A percentile compares a stretch with the other conserved stretches of the same genome.
phyloP scores from a whole-genome alignment of 2,329 filamentous ascomycete species.

The Phymatotrichopsis omnivora region DNA sequence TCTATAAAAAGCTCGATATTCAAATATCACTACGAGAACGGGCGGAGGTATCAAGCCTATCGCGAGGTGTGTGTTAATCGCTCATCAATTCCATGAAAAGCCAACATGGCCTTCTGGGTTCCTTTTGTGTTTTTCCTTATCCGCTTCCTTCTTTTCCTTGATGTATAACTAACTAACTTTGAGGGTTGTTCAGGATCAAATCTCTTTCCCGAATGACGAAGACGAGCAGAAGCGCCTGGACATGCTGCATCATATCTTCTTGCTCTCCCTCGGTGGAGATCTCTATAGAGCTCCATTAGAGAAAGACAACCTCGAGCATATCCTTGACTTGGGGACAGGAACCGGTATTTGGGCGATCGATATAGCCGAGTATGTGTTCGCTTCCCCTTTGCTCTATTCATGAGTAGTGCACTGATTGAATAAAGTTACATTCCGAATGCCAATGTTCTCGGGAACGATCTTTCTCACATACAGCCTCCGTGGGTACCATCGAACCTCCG shows the following conservation, averaged over 20 bases:
- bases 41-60: too few species aligned
- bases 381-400: background rate
- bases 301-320: conserved; percentile 30
- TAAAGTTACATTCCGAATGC: conserved; percentile 1
- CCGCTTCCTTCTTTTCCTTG: too few species aligned
- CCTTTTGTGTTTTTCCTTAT: too few species aligned
- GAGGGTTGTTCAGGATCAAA: too few species aligned
- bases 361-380: background rate
- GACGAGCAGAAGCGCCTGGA: conserved; percentile 47
- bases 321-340: conserved; percentile 34
- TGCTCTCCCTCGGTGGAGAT: conserved; percentile 38
- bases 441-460: conserved; percentile 4
- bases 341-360: conserved; percentile 36
- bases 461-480: conserved; percentile 25
- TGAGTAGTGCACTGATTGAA: background rate
- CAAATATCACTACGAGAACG: too few species aligned
- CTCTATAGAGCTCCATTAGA: conserved; percentile 42
- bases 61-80: too few species aligned
- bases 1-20: too few species aligned
- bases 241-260: conserved; percentile 46
- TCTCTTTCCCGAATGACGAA: conserved; percentile 49
- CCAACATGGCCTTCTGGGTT: too few species aligned
- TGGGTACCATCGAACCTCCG: conserved; percentile 28
- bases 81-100: too few species aligned
- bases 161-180: too few species aligned